Conservation (phyloP, 306 rosid species). For the Ormosia semicastrata region DNA sequence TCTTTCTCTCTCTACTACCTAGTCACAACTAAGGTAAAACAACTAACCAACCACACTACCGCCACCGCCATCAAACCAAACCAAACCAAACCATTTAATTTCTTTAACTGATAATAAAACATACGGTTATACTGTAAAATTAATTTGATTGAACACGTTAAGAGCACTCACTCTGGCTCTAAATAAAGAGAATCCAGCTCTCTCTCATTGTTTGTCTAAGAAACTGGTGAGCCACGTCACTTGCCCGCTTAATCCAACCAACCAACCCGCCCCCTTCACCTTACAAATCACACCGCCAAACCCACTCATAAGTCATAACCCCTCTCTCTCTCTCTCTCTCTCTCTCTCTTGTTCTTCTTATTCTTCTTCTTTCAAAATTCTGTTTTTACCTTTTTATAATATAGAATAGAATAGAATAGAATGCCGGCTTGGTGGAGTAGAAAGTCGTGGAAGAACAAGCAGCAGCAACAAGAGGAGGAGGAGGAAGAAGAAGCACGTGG, state of each 20-base stretch:
- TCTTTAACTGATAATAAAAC: background rate
- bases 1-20: background rate
- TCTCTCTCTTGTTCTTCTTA: too few relatives aligned
- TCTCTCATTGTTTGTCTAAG: too few relatives aligned
- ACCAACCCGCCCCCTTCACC: too few relatives aligned
- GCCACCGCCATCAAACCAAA: background rate
- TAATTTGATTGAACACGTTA: background rate
- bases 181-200: too few relatives aligned
- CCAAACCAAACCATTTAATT: background rate
- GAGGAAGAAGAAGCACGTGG: conserved; percentile 42
- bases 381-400: too few relatives aligned
- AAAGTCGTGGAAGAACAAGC: conserved; percentile 64
- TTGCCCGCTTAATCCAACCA: background rate
- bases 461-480: conserved; percentile 40
- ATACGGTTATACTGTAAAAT: background rate
- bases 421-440: conserved; percentile 95
- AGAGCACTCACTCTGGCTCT: background rate
- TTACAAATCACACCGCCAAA: too few relatives aligned
- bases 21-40: background rate
- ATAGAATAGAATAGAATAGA: background rate
- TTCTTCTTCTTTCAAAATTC: background rate
- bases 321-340: conserved; percentile 18
- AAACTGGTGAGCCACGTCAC: background rate
- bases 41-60: background rate
- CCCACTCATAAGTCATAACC: background rate